These are phyloP conservation scores for Gautieria morchelliformis DNA, from an alignment of 768 basidiomycete species.

Conservation along the genomic window DNA sequence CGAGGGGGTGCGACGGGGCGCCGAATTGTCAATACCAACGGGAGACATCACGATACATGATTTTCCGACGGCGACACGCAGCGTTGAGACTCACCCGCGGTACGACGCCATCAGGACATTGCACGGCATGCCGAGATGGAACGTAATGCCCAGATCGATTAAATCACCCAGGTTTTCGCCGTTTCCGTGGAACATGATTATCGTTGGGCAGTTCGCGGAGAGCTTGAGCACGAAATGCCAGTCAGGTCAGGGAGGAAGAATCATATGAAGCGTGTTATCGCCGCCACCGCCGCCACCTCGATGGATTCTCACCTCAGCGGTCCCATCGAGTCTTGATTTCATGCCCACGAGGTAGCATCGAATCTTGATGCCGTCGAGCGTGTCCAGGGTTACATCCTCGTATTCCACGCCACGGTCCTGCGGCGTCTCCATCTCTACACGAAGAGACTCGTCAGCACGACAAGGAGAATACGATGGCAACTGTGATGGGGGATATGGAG, in stretches of 20 bases:
- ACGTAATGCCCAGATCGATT: slow-evolving; percentile 73
- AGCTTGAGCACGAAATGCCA: slow-evolving; percentile 21
- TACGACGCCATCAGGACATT: slow-evolving; percentile 95
- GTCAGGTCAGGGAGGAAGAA: background rate
- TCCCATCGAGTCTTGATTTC: slow-evolving; percentile 17
- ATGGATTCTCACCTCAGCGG: slow-evolving; percentile 40
- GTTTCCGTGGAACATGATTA: slow-evolving; percentile 92
- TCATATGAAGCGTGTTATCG: background rate
- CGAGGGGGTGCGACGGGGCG: background rate
- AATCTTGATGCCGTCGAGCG: slow-evolving; percentile 63
- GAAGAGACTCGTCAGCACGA: background rate
- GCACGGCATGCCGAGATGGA: slow-evolving; percentile 75
- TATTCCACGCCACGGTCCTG: slow-evolving; percentile 62
- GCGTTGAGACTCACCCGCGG: slow-evolving; percentile 53
- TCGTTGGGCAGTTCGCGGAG: slow-evolving; percentile 56
- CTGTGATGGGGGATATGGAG: background rate
- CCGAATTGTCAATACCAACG: background rate
- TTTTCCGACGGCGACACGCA: background rate
- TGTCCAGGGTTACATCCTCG: slow-evolving; percentile 61
- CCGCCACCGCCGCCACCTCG: background rate
- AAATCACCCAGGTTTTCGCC: slow-evolving; percentile 84
- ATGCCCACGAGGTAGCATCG: slow-evolving; percentile 67
- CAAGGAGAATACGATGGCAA: background rate
- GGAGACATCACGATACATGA: background rate
- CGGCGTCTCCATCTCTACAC: slow-evolving; percentile 61